These are phyloP conservation scores for Thelephora aurantiotincta DNA, from an alignment of 768 basidiomycete species.

Conservation along the genomic window DNA sequence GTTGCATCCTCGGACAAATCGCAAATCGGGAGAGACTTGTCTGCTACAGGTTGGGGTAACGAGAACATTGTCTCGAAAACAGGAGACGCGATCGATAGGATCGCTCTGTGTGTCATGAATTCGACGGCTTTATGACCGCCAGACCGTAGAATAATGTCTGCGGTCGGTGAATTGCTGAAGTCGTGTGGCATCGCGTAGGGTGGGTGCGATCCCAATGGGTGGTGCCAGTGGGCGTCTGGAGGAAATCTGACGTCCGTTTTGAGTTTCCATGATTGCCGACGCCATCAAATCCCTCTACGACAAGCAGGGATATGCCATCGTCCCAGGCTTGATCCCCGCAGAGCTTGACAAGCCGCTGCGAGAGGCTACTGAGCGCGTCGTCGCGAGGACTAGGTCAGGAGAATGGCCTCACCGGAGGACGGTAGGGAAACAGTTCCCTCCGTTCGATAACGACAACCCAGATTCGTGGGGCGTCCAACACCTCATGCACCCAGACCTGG, in stretches of 20 bases:
- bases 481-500: conserved; percentile 64
- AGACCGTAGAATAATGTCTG: conserved; percentile 7
- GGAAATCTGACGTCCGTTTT: not conserved
- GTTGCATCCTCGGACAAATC: conserved; percentile 7
- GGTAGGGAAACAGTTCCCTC: conserved; percentile 71
- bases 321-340: conserved; percentile 37
- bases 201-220: not conserved
- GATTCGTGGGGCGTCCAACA: conserved; percentile 79
- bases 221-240: not conserved
- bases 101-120: conserved; percentile 6
- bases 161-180: not conserved
- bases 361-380: conserved; percentile 35
- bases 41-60: conserved; percentile 6
- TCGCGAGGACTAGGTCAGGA: conserved; percentile 41
- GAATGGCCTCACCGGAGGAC: conserved; percentile 53
- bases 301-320: conserved; percentile 48
- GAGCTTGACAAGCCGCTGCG: conserved; percentile 25
- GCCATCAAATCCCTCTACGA: conserved; percentile 37
- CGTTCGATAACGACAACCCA: conserved; percentile 39
- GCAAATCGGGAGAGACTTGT: conserved; percentile 2
- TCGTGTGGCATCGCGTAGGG: not conserved
- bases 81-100: conserved; percentile 7
- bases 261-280: not conserved
- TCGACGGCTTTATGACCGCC: conserved; percentile 3
- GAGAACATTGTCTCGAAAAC: conserved; percentile 10